Percentiles rank a stretch among this genome's conserved stretches.
Conservation (phyloP, 2,329 filamentous ascomycete genomes). For the Ascosphaera acerosa region DNA sequence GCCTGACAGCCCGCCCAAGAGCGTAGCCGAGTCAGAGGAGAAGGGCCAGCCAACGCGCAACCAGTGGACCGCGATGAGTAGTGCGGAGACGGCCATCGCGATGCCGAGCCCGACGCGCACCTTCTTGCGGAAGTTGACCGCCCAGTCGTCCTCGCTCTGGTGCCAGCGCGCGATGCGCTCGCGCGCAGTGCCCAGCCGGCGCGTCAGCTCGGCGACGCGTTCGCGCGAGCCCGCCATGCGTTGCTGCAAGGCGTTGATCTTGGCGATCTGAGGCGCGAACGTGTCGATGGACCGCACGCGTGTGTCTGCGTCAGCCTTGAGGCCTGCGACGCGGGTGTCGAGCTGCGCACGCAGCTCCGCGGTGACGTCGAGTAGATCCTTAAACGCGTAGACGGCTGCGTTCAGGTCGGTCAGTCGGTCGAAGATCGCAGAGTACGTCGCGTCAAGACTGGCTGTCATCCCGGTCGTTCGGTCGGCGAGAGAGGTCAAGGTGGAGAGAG, state of each 20-base stretch:
- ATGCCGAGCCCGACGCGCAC: conserved; percentile 16
- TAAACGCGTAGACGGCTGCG: conserved; percentile 18
- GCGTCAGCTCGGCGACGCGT: conserved; percentile 14
- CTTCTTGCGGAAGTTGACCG: conserved; percentile 9
- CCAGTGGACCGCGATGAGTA: conserved; percentile 7
- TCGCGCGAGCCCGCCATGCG: conserved; percentile 15
- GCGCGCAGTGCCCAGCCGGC: conserved; percentile 16
- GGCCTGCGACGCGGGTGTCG: conserved; percentile 12
- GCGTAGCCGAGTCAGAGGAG: no score
- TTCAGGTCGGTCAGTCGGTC: conserved; percentile 19
- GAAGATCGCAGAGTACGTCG: conserved; percentile 23
- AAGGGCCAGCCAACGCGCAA: background rate
- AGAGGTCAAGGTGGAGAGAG: conserved; percentile 12
- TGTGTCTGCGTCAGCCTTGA: conserved; percentile 15
- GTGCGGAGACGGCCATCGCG: conserved; percentile 12
- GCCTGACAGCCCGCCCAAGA: no score
- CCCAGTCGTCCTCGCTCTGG: conserved; percentile 17
- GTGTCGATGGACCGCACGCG: conserved; percentile 15
- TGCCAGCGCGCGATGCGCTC: conserved; percentile 19
- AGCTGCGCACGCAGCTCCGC: conserved; percentile 15
- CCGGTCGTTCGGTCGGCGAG: conserved; percentile 17
- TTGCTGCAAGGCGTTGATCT: conserved; percentile 14
- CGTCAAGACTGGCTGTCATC: conserved; percentile 21
- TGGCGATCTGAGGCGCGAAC: conserved; percentile 15
- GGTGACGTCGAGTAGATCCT: conserved; percentile 16